Percentiles rank a stretch among this genome's conserved stretches.
phyloP scores from a whole-genome alignment of 1,284 basidiomycete species.

The Ganoderma meredithae region DNA sequence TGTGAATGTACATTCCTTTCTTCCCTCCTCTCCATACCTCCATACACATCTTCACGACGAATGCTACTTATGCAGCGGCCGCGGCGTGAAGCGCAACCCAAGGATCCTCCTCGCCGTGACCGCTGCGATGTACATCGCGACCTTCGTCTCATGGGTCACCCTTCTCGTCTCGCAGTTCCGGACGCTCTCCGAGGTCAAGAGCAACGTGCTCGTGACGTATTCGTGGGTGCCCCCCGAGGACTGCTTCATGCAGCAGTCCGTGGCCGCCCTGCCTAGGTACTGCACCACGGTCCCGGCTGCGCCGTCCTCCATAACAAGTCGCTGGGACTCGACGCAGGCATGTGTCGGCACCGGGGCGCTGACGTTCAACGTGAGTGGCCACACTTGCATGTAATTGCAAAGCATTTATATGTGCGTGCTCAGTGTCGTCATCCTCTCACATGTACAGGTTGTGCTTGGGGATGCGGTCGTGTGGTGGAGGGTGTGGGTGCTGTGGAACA shows the following conservation, averaged over 20 bases:
- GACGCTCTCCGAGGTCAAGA: background rate
- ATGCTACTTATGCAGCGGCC: background rate
- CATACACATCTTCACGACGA: background rate
- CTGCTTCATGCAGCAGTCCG: background rate
- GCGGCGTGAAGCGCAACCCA: background rate
- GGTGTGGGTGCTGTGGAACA: slow-evolving; percentile 1
- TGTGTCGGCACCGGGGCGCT: background rate
- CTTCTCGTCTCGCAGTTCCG: background rate
- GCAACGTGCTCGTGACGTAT: background rate
- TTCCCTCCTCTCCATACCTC: background rate
- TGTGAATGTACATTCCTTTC: background rate
- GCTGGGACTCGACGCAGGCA: background rate
- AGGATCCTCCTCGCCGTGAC: background rate
- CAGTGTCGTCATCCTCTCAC: background rate
- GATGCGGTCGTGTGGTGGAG: slow-evolving; percentile 9
- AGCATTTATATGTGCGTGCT: background rate
- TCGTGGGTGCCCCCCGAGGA: background rate
- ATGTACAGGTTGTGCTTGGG: slow-evolving; percentile 3
- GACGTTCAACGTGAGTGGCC: slow-evolving; percentile 3
- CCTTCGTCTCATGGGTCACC: background rate
- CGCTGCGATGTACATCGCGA: background rate
- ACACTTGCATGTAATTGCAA: too few species aligned
- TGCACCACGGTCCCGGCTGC: background rate
- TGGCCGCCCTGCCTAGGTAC: background rate
- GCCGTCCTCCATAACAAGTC: background rate